phyloP scores from a whole-genome alignment of 2,329 filamentous ascomycete genomes.

The Rhynchosporium graminicola region DNA sequence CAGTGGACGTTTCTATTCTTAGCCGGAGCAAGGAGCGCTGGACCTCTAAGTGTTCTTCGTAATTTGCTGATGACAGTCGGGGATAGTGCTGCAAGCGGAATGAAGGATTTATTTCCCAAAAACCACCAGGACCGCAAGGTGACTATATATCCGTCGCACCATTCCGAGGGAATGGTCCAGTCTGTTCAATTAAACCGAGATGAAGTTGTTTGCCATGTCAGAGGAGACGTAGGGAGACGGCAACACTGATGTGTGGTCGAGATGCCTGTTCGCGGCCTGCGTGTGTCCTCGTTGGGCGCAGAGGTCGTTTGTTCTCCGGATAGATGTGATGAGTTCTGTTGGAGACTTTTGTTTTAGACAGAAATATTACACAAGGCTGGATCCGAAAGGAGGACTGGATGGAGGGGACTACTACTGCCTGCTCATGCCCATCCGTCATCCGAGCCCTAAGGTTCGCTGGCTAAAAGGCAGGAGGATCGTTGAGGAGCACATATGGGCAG shows the following conservation, averaged over 20 bases:
- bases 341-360: slow-evolving; percentile 29
- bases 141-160: slow-evolving; percentile 40
- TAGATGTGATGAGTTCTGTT: slow-evolving; percentile 33
- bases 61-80: neutral
- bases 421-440: slow-evolving; percentile 28
- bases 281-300: slow-evolving; percentile 34
- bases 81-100: neutral
- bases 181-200: slow-evolving; percentile 35
- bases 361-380: slow-evolving; percentile 30
- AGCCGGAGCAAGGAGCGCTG: neutral
- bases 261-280: slow-evolving; percentile 31
- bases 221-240: slow-evolving; percentile 33
- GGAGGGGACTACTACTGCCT: no score
- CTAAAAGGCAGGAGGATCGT: slow-evolving; percentile 24
- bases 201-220: slow-evolving; percentile 38
- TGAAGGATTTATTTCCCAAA: slow-evolving; percentile 9
- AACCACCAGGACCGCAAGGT: slow-evolving; percentile 33
- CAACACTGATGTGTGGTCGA: slow-evolving; percentile 21
- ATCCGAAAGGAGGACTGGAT: slow-evolving; percentile 15
- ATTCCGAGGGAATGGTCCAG: slow-evolving; percentile 38
- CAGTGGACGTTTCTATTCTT: neutral
- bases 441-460: slow-evolving; percentile 28
- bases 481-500: slow-evolving; percentile 32
- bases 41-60: neutral
- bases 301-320: slow-evolving; percentile 33